Evolutionary conservation across 164 flowering plant species (phyloP).

Genomic region (Sextonia rubra): DNA sequence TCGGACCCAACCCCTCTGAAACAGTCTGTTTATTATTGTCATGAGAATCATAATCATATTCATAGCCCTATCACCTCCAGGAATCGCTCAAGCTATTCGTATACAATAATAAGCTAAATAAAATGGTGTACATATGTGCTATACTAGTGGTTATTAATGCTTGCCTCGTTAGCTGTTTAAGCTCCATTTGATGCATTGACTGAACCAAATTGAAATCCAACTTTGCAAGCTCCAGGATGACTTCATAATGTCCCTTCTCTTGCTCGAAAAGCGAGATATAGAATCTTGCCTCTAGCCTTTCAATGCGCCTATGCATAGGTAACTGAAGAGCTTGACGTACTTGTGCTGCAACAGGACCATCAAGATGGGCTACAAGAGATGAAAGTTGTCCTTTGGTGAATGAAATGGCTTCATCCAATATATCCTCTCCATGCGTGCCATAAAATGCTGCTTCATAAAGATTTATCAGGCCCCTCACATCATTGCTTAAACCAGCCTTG

Average conservation of each 20-base stretch:
- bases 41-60: no score
- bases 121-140: no score
- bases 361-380: background rate
- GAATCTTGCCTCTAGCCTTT: background rate
- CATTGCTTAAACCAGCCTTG: background rate
- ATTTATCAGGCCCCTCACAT: background rate
- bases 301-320: background rate
- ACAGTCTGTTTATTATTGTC: no score
- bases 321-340: background rate
- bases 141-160: background rate
- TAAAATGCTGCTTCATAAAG: background rate
- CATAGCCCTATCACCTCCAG: no score
- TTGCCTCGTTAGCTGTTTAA: background rate
- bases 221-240: background rate
- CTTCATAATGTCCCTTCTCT: background rate
- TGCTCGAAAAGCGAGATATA: background rate
- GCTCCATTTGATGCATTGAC: background rate
- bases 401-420: background rate
- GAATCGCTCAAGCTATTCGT: no score
- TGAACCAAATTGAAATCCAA: conserved; percentile 1
- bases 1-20: no score
- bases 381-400: background rate
- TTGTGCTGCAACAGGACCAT: background rate
- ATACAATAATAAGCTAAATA: no score
- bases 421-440: background rate